Base-by-base conservation (phyloP, 208 protist species). In the Wallacemonas sp. region DNA sequence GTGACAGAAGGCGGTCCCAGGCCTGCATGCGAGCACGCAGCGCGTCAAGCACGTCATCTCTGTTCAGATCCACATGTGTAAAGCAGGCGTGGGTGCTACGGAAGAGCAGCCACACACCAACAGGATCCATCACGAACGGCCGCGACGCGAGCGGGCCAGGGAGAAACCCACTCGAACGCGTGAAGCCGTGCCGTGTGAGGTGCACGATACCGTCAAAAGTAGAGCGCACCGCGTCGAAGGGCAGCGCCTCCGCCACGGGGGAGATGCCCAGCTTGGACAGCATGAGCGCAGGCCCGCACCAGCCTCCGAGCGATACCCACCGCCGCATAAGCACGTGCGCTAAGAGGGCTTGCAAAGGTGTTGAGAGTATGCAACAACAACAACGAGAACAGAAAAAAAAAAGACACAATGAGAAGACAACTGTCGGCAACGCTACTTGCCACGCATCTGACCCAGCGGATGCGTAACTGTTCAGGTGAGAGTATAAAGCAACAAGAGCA, bases 161-260 rank as follows among this genome's bases (percentile, higher is more conserved):
- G n/a, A 69, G 44, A 55, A 65, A 62, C 21, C 51, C 39, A 12
- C 56, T 42, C 22, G 28, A 17, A 9, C 61, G 45, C 1, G 19
- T 41, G 58, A 90, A 92, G 11, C 84, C 82, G 41, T 76, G 66
- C 1, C 19, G 15, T 0, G 77, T 89, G 44, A 93, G 72, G 33
- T 93, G 61, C 22, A 88, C 65, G 8, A 96, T n/a, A 24, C 82
- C 90, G 66, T 93, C 86, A 38, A 93, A 85, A 38, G 87, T 91
- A 70, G 83, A 92, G 59, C 84, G 86, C 1, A 86, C 87, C 68
- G 82, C 72, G 54, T 96, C 90, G 63, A 96, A 96, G 0, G 90
- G 90, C 24, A 90, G 42, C 2, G 63, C 47, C 31, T 90, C 84
- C 11, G 79, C 56, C 0, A 70, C 31, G 0, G 69, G 63, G 2